Evolutionary conservation across 345 rosid genomes (phyloP), one percentile per base, ranked within the genome.

Genomic region (Lagerstroemia speciosa): DNA sequence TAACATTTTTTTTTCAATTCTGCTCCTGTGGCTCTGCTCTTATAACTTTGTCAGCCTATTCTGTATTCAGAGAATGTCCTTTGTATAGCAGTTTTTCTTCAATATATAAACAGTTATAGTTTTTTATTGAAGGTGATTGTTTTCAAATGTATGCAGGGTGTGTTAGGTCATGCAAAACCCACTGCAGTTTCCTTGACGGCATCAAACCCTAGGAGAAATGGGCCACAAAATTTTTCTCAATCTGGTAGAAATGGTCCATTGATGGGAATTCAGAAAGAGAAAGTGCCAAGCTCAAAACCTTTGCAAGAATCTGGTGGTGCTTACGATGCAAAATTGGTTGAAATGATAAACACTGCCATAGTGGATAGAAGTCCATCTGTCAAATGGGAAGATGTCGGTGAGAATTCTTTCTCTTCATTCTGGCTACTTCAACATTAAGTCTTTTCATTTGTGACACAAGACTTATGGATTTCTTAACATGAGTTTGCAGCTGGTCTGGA

Each of bases 301-400:
- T 57, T 32, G 38, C 83, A 82, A 78, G 94, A 85, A 68, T 69
- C 96, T 72, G 84, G 81, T 60, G 79, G 71, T 73, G 85, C 78
- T 24, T 86, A 87, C 36, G 98, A 87, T 38, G 81, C 84, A 67
- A 93, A 93, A 78, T 75, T 93, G 72, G 87, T 86, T 43, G 96
- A 93, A 79, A 90, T 85, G 87, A 91, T 93, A 77, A 89, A 86
- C 77, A 87, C 89, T 60, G 83, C 91, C 11, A 87, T 93, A 57
- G 96, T 93, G 67, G 98, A 93, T 81, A 89, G 89, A 86, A 93
- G 97, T 71, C 98, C 97, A 67, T 83, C 97, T 24, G 86, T 93
- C 71, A 86, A 87, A 65, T 93, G 98, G 98, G 97, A 91, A 61
- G 98, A 93, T 87, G 97, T 93, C 37, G 97, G 98, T 93, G 76